A percentile compares a stretch with the other conserved stretches of the same genome.
phyloP scores from a whole-genome alignment of 202 grass and related monocot species.

The Zoysia matrella region DNA sequence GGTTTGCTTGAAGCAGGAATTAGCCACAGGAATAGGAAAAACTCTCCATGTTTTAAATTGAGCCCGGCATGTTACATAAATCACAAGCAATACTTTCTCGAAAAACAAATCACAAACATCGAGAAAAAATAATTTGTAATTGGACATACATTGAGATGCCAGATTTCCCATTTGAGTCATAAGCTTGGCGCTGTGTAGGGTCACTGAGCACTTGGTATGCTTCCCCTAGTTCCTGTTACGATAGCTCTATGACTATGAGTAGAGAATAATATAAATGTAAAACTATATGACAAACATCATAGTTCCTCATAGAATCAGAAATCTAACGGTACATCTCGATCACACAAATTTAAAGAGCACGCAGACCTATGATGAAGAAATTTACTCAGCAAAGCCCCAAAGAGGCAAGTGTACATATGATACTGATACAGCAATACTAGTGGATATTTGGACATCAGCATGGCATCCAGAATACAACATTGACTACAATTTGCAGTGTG shows the following conservation, averaged over 20 bases:
- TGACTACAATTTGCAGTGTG: neutral
- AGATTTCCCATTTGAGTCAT: slow-evolving; percentile 71
- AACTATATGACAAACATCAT: slow-evolving; percentile 26
- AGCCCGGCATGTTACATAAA: neutral
- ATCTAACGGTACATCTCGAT: slow-evolving; percentile 7
- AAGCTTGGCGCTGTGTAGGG: slow-evolving; percentile 12
- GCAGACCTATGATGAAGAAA: neutral
- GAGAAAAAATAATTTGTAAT: slow-evolving; percentile 24
- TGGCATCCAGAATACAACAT: neutral
- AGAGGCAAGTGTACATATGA: neutral
- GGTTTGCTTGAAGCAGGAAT: slow-evolving; percentile 13
- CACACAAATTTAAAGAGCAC: neutral
- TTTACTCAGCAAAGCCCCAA: neutral
- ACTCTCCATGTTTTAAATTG: neutral
- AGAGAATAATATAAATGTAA: slow-evolving; percentile 22
- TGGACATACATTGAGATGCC: slow-evolving; percentile 91
- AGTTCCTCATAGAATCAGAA: slow-evolving; percentile 1
- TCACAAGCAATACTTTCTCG: neutral
- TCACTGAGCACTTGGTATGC: slow-evolving; percentile 99
- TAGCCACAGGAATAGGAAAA: neutral
- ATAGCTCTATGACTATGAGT: slow-evolving; percentile 11
- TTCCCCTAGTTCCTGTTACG: slow-evolving; percentile 82
- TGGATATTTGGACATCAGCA: neutral
- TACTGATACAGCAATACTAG: neutral
- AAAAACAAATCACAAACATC: neutral